Base-by-base conservation (phyloP, 441 rosid species). In the Arabidopsis hybrid region DNA sequence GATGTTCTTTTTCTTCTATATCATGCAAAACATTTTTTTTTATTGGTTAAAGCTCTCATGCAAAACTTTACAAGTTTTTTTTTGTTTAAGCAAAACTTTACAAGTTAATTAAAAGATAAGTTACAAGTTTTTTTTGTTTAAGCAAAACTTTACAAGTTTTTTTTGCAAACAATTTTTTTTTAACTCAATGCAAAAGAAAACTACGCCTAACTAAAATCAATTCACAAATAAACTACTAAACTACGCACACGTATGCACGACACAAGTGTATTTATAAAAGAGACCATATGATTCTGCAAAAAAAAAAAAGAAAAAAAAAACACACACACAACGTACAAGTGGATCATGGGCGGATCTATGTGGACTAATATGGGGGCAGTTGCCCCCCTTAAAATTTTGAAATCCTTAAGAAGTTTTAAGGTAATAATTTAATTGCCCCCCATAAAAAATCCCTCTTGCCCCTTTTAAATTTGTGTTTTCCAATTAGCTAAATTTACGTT, bases 211-310 rank as follows among this genome's bases (percentile, higher is more conserved):
- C 45, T 14, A 46, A 35, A 34, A 49, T 11, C 21, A 16, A 4
- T 49, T 17, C 18, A 35, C 13, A 16, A 11, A 50, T n/a, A 18
- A 21, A 18, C 51, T 50, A 70, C 10, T 47, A 59, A 10, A 59
- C 40, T 59, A 69, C 52, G 29, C 66, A 50, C 74, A 71, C 60
- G 74, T 14, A 60, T 60, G 74, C 51, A 60, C 67, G 67, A 42
- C 36, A 7, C 50, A 11, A 46, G 29, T 26, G 16, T 58, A 69
- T 34, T 7, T 69, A 68, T 56, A 69, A 38, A 0, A 45, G n/a
- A 57, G 21, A 57, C 53, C 51, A 16, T n/a, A 35, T 68, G 55
- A 17, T 16, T 29, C 56, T 43, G 35, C 56, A 34, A n/a, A 9
- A 69, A 34, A 26, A 21, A 21, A 0, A 21, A 21, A 21, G 3